Base-by-base conservation (phyloP, 2,329 filamentous ascomycete species). In the Tolypocladium inflatum region DNA sequence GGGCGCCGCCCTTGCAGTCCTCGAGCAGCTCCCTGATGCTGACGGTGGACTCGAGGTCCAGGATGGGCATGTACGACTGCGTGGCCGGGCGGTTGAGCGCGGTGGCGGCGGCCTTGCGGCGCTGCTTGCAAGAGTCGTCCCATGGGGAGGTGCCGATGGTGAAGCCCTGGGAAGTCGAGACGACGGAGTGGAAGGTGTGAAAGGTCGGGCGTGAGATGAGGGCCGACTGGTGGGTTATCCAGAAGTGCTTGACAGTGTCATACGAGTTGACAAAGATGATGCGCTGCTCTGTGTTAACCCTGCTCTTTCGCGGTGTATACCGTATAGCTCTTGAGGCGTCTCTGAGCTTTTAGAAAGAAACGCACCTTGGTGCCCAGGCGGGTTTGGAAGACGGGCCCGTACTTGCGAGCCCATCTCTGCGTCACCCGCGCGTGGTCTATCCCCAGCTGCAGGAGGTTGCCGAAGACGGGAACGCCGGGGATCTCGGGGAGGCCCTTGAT, bases 121-220 rank as follows among this genome's bases (percentile, higher is more conserved):
- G 81, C 30, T 80, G 77, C 71, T 92, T 93, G 73, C 88, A 90
- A 2, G 85, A 90, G 55, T 91, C 89, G 61, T 92, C 88, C 87
- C 89, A 94, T 0, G 90, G 89, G 0, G 88, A 91, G 0, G 89
- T 91, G 1, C 90, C 90, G 60, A 94, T 91, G 0, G 89, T 93
- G 71, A 91, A 89, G 7, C 89, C 89, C 64, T 91, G 87, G 0
- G 87, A 89, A 39, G 80, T 84, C 1, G 88, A 91, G 3, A 91
- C 86, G 4, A 92, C 86, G 6, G 81, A 88, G 71, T 92, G 89
- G 71, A 92, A 93, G 1, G 89, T 93, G 71, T 93, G 88, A 54
- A 91, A 82, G 30, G 80, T 90, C 0, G 90, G 90, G 2, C 90
- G 82, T 1, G 88, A 91, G 65, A 91, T 90, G 59, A 92, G 75